Evolutionary conservation across 2,329 filamentous ascomycete species (phyloP), one percentile per base, ranked within the genome.

Genomic region (Gaeumannomyces tritici): DNA sequence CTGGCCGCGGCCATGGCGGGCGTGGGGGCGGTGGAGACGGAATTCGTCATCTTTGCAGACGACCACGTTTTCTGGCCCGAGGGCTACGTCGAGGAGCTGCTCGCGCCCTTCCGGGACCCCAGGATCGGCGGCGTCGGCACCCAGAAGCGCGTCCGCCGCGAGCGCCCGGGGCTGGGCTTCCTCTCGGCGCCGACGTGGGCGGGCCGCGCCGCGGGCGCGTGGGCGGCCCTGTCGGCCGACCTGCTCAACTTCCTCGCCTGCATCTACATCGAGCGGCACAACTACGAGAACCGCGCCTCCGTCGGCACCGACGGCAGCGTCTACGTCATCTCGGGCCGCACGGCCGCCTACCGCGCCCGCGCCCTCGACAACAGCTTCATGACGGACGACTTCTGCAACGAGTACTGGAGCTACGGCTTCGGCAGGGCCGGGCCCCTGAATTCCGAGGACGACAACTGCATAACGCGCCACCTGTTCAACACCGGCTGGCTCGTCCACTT

Each of bases 361-460:
- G 81, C 88, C 60, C 68, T 87, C 3, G 69, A 76, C 15, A 68
- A 75, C n/a, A 33, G 66, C 0, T 83, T 85, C 66, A 70, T 77
- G n/a, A n/a, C n/a, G 5, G 26, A 68, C 0, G 68, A 66, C 0
- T 87, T 81, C 69, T 69, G 72, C 1, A 74, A 80, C 59, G 84
- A 88, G 66, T 71, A 62, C 11, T 85, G 82, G 73, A 76, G 79
- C 63, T 77, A 79, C 28, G 73, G 74, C 0, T 57, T 27, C n/a
- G 24, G 27, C n/a, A 26, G 69, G 0, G 72, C 79, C 0, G 75
- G 72, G 0, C 79, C 80, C 0, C 70, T 86, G 2, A 78, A 80
- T 26, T 74, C 76, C 0, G 85, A 87, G 64, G 84, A 87, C 63
- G 85, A 88, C 73, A 87, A 87, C 69, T 87, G 80, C 66, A 73